phyloP scores from a whole-genome alignment of 768 basidiomycete genomes.

The Cantharellus anzutake region DNA sequence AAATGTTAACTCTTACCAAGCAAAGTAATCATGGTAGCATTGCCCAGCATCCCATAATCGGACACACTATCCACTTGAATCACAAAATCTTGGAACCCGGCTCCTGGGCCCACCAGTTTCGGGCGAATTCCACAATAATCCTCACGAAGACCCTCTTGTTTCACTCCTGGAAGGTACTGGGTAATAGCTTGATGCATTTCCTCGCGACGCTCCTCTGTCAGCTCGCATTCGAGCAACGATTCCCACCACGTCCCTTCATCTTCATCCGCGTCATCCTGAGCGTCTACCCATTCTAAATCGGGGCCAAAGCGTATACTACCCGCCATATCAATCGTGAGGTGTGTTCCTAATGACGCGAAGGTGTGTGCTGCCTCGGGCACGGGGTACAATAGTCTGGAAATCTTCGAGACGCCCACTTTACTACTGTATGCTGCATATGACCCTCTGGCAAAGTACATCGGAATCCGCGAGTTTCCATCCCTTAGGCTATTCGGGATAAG shows the following conservation, averaged over 20 bases:
- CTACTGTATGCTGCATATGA: slow-evolving; percentile 82
- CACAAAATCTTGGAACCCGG: slow-evolving; percentile 73
- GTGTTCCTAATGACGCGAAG: slow-evolving; percentile 80
- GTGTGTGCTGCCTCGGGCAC: slow-evolving; percentile 34
- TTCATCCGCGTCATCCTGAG: slow-evolving; percentile 12
- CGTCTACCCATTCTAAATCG: slow-evolving; percentile 72
- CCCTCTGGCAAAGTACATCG: slow-evolving; percentile 66
- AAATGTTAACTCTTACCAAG: slow-evolving; percentile 25
- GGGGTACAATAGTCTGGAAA: slow-evolving; percentile 77
- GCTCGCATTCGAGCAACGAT: slow-evolving; percentile 37
- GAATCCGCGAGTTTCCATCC: slow-evolving; percentile 25
- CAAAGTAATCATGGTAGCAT: slow-evolving; percentile 49
- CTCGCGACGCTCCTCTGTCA: slow-evolving; percentile 23
- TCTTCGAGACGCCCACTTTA: slow-evolving; percentile 36
- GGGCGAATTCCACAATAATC: slow-evolving; percentile 81
- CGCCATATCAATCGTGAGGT: slow-evolving; percentile 71
- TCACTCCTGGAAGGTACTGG: slow-evolving; percentile 49
- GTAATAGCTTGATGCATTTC: slow-evolving; percentile 58
- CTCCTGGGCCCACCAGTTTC: slow-evolving; percentile 56
- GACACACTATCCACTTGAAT: slow-evolving; percentile 44
- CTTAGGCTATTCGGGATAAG: slow-evolving; percentile 50
- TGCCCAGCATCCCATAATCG: slow-evolving; percentile 9
- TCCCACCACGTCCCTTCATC: slow-evolving; percentile 61
- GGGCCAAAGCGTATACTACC: slow-evolving; percentile 84
- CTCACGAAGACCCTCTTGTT: slow-evolving; percentile 40